Evolutionary conservation across 2,329 filamentous ascomycete genomes (phyloP), one percentile per base, ranked within the genome.

Genomic region (Apiospora pterosperma): DNA sequence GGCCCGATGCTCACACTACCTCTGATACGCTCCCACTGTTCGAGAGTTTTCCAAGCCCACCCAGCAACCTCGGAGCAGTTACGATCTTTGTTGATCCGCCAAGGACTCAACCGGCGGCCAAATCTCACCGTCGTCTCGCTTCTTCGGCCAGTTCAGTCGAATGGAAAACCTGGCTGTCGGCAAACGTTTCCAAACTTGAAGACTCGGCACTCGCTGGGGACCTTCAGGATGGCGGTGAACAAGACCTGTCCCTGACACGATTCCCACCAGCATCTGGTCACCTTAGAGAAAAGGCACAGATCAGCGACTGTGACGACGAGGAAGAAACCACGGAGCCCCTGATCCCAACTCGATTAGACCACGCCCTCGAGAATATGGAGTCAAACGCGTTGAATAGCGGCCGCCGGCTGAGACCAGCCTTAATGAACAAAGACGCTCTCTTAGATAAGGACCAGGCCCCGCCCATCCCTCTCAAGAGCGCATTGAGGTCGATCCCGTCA

Each of bases 91-190:
- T 77, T 6, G 75, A 76, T 28, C 68, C 72, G 23, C 69, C 72
- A 23, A 73, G 68, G 3, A 76, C 77, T 38, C 72, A 68, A 36
- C 69, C 66, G 36, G 65, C 64, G 65, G 12, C 69, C 69, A 31
- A 69, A 41, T 68, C 67, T 1, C 69, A 70, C 62, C 72, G 76
- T 62, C 74, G 73, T 28, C 70, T 68, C 2, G 68, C 69, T n/a
- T 76, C 72, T 36, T 77, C 77, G 5, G 69, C 71, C 21, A 76
- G 76, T 39, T 80, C 78, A 0, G 68, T 70, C 2, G 84, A 86
- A 64, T 87, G 84, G 85, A 86, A 85, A 72, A 80, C 76, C 0
- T 84, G 81, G 81, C 79, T 87, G 42, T 84, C 84, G 10, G 78
- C 82, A 2, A 82, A 86, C 48, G 79, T 84, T 10, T 81, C 81